These are phyloP conservation scores for Chimonanthus salicifolius DNA, from an alignment of 164 flowering plant species.

Conservation along the genomic window DNA sequence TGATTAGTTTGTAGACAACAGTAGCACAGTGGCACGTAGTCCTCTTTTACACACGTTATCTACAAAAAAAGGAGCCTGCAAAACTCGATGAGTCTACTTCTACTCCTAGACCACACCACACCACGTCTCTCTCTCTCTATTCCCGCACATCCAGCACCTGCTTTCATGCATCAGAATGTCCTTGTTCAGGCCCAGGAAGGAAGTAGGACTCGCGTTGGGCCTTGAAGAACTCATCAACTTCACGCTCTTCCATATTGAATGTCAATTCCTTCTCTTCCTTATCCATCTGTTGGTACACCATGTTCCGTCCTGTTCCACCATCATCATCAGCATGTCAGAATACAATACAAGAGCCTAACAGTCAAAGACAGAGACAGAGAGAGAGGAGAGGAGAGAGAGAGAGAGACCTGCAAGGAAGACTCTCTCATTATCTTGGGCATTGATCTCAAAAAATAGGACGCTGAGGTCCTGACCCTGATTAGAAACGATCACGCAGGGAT, in stretches of 20 bases:
- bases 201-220: conserved; percentile 14
- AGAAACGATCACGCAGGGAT: conserved; percentile 45
- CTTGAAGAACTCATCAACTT: conserved; percentile 24
- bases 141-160: too few species aligned
- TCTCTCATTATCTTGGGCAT: conserved; percentile 33
- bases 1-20: too few species aligned
- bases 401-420: conserved; percentile 41
- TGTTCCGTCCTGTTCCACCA: conserved; percentile 28
- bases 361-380: neutral
- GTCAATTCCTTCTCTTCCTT: conserved; percentile 49
- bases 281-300: conserved; percentile 33
- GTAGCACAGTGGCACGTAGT: too few species aligned
- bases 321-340: neutral
- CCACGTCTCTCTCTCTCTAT: too few species aligned
- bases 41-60: too few species aligned
- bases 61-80: too few species aligned
- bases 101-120: too few species aligned
- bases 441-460: conserved; percentile 47
- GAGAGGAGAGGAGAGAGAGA: neutral
- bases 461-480: conserved; percentile 38
- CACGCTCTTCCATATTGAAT: conserved; percentile 21
- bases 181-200: conserved; percentile 16
- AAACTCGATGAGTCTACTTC: too few species aligned
- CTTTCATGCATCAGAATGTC: too few species aligned
- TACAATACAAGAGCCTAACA: too few species aligned